A percentile compares a stretch with the other conserved stretches of the same genome.
Conservation (phyloP, 1,284 basidiomycete species). For the Waitea zeae region DNA sequence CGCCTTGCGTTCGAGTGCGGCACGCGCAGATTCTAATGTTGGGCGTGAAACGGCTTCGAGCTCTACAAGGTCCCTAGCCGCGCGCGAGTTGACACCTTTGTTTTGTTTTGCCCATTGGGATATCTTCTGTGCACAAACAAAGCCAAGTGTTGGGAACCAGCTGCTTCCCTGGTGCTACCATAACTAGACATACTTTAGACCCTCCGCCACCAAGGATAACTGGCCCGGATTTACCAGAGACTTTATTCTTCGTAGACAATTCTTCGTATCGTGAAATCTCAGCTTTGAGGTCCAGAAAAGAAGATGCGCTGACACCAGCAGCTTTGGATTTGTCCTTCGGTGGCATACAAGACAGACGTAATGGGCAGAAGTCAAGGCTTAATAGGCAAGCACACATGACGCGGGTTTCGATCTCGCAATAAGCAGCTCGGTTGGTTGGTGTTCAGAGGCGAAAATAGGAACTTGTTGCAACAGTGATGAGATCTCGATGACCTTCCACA, state of each 20-base stretch:
- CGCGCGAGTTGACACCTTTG: conserved; percentile 46
- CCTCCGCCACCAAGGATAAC: too few relatives aligned
- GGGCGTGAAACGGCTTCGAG: conserved; percentile 44
- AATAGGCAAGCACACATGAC: too few relatives aligned
- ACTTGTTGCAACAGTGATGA: too few relatives aligned
- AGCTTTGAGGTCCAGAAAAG: conserved; percentile 63
- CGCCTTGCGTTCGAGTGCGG: conserved; percentile 63
- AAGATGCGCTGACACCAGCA: conserved; percentile 49
- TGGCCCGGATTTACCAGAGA: conserved; percentile 35
- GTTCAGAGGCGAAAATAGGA: too few relatives aligned
- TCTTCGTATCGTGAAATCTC: conserved; percentile 52
- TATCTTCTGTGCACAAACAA: conserved; percentile 30
- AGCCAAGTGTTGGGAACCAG: conserved; percentile 16
- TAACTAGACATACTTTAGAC: conserved; percentile 12
- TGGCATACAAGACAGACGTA: too few relatives aligned
- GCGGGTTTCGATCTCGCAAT: too few relatives aligned
- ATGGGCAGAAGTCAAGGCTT: too few relatives aligned
- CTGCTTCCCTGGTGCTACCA: conserved; percentile 46
- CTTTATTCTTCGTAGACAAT: conserved; percentile 41
- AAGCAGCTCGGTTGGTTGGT: too few relatives aligned
- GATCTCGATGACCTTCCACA: too few relatives aligned
- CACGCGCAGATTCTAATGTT: conserved; percentile 52
- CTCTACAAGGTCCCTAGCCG: conserved; percentile 42
- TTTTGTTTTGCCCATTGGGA: conserved; percentile 57
- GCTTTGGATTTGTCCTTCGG: conserved; percentile 35